A percentile compares a stretch with the other conserved stretches of the same genome.
phyloP scores from a whole-genome alignment of 306 rosid species.

The Canavalia ensiformis region DNA sequence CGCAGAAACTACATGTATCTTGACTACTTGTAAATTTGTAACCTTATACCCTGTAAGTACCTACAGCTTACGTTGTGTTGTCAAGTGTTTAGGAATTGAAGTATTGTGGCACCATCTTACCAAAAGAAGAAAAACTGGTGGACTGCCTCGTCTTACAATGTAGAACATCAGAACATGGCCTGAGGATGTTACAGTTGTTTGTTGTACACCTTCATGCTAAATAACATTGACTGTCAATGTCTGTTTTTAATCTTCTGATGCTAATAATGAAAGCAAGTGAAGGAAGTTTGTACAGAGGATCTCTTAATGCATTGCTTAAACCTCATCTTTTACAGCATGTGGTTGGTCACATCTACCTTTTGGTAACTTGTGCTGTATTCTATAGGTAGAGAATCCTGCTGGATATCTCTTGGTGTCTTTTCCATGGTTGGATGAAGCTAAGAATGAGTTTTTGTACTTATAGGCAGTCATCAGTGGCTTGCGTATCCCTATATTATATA shows the following conservation, averaged over 20 bases:
- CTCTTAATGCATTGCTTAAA: neutral
- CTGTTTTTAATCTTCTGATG: constrained; percentile 4
- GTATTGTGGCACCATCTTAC: constrained; percentile 44
- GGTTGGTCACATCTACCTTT: constrained; percentile 28
- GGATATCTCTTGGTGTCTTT: neutral
- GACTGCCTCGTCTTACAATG: constrained; percentile 42
- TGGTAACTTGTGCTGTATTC: neutral
- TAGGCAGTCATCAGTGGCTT: neutral
- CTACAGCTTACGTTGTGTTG: constrained; percentile 40
- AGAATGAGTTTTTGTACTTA: neutral
- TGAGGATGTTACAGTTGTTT: constrained; percentile 49
- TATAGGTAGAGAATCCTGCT: neutral
- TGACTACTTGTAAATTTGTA: constrained; percentile 68
- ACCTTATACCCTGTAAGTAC: constrained; percentile 49
- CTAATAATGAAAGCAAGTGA: constrained; percentile 24
- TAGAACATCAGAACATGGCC: constrained; percentile 38
- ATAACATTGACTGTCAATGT: constrained; percentile 40
- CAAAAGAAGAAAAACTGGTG: constrained; percentile 31
- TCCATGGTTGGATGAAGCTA: neutral
- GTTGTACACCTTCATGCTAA: constrained; percentile 49
- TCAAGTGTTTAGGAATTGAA: constrained; percentile 46
- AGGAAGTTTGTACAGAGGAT: constrained; percentile 40
- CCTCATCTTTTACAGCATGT: constrained; percentile 12
- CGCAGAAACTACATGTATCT: constrained; percentile 67
- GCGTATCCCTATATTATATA: neutral